phyloP scores from a whole-genome alignment of 495 filamentous ascomycete genomes.

The Podospora comata region DNA sequence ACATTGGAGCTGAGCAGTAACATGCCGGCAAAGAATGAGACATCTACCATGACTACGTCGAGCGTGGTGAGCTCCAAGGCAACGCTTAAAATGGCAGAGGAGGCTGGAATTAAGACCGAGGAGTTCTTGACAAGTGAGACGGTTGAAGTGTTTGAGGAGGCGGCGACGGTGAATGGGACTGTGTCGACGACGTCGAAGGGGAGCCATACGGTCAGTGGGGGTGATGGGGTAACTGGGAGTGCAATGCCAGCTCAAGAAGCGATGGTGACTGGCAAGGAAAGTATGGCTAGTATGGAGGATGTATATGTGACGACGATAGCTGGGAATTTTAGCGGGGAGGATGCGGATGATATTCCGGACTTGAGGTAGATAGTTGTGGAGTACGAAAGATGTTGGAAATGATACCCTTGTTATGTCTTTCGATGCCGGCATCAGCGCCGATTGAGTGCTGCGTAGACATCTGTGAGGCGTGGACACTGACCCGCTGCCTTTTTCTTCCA shows the following conservation, averaged over 20 bases:
- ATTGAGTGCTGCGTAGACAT: too few species aligned
- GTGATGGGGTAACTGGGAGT: not conserved
- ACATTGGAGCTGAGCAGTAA: constrained; percentile 6
- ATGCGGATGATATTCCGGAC: not conserved
- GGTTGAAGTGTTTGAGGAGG: not conserved
- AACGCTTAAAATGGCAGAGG: not conserved
- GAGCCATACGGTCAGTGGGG: not conserved
- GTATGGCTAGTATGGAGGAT: not conserved
- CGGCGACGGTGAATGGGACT: not conserved
- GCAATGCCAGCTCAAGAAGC: not conserved
- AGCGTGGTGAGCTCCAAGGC: constrained; percentile 8
- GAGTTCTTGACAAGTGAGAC: constrained; percentile 16
- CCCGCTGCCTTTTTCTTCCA: too few species aligned
- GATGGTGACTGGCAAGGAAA: not conserved
- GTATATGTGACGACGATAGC: not conserved
- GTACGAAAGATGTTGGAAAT: not conserved
- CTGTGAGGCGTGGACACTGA: too few species aligned
- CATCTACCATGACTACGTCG: not conserved
- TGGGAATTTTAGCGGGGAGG: not conserved
- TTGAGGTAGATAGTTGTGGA: not conserved
- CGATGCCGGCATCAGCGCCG: too few species aligned
- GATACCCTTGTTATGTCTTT: not conserved
- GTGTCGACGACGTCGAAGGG: not conserved
- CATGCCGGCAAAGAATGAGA: constrained; percentile 17
- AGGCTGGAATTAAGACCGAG: not conserved